These are phyloP conservation scores for Canna indica DNA, from an alignment of 176 grass and related monocot species.

Conservation along the genomic window DNA sequence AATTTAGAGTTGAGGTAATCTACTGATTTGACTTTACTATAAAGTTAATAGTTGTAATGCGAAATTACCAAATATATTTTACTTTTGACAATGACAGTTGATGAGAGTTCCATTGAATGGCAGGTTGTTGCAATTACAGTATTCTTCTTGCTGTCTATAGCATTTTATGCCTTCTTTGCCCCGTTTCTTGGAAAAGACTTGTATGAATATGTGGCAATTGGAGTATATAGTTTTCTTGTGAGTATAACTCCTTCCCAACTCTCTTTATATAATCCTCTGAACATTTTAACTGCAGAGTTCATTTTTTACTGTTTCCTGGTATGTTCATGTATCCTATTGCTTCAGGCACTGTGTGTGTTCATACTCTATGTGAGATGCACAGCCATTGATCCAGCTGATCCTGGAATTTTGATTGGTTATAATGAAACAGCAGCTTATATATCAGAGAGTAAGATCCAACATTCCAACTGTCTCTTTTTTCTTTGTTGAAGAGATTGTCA, in stretches of 20 bases:
- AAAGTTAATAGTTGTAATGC: neutral
- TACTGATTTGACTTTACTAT: neutral
- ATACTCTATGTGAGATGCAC: conserved; percentile 27
- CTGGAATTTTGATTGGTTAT: conserved; percentile 13
- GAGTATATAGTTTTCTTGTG: conserved; percentile 18
- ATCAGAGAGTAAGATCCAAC: conserved; percentile 3
- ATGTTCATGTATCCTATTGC: neutral
- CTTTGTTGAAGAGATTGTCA: neutral
- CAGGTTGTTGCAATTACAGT: conserved; percentile 21
- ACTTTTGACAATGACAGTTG: neutral
- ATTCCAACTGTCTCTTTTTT: neutral
- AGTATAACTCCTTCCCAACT: neutral
- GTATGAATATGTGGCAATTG: conserved; percentile 15
- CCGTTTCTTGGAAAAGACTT: conserved; percentile 21
- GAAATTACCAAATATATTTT: neutral
- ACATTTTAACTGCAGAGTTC: neutral
- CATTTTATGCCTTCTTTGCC: conserved; percentile 21
- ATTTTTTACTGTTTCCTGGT: neutral
- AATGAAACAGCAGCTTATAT: conserved; percentile 7
- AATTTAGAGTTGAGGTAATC: no score
- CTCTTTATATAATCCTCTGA: neutral
- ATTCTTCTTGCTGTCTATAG: conserved; percentile 21
- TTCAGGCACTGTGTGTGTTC: conserved; percentile 22
- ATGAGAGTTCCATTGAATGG: neutral
- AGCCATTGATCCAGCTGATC: conserved; percentile 26